Conservation (phyloP, 345 rosid species). For the Ricinus communis region DNA sequence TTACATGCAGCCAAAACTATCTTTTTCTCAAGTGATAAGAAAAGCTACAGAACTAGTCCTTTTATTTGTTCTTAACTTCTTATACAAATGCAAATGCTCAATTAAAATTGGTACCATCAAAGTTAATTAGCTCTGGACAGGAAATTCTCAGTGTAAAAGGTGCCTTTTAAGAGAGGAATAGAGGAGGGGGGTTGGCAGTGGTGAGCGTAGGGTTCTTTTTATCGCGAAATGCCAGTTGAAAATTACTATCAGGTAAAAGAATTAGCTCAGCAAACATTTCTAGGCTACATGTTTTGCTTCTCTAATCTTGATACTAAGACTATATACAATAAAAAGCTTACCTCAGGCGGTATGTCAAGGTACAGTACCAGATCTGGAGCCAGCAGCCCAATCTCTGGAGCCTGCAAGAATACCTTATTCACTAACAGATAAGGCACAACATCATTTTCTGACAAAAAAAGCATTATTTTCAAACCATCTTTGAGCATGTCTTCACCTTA, state of each 20-base stretch:
- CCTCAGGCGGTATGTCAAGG: slow-evolving; percentile 83
- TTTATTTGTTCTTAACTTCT: background rate
- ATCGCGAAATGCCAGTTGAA: background rate
- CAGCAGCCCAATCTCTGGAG: slow-evolving; percentile 68
- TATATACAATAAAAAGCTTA: slow-evolving; percentile 19
- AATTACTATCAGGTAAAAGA: background rate
- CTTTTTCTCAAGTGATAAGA: background rate
- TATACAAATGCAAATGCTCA: background rate
- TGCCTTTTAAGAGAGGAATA: too few species aligned
- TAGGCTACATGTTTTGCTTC: background rate
- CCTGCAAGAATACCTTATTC: slow-evolving; percentile 35
- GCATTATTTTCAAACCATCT: background rate
- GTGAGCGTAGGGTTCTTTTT: too few species aligned
- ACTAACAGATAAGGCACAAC: background rate
- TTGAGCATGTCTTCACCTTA: slow-evolving; percentile 46
- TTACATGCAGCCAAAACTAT: background rate
- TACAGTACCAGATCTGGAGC: slow-evolving; percentile 81
- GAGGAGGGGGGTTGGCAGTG: too few species aligned
- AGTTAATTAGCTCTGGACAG: background rate
- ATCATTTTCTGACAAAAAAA: background rate
- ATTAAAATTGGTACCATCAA: background rate
- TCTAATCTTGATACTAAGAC: background rate
- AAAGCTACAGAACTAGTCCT: background rate
- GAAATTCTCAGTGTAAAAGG: background rate
- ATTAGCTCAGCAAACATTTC: background rate